These are phyloP conservation scores for Silene vulgaris DNA, from an alignment of 179 eudicot species.

Conservation along the genomic window DNA sequence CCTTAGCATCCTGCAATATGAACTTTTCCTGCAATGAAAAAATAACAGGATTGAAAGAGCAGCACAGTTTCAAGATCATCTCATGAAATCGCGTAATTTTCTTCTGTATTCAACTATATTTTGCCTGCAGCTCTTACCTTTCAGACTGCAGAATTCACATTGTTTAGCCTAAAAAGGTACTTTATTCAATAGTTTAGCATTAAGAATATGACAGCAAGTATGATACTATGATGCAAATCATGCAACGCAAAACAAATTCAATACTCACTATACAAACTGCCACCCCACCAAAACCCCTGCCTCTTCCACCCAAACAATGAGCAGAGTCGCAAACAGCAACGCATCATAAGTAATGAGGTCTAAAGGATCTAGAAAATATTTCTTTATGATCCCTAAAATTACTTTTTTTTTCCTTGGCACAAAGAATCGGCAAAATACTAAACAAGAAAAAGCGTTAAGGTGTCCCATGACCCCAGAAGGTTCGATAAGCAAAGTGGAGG, in stretches of 20 bases:
- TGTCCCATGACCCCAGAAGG: no score
- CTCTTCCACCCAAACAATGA: background rate
- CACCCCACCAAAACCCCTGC: background rate
- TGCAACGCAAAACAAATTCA: background rate
- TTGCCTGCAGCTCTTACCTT: background rate
- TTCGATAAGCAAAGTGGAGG: background rate
- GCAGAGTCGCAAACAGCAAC: background rate
- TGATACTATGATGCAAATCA: background rate
- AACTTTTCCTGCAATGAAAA: background rate
- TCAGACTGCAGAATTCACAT: background rate
- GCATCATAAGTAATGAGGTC: background rate
- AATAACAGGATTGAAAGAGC: background rate
- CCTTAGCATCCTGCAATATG: background rate
- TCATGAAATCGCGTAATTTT: background rate
- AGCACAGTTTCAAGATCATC: background rate
- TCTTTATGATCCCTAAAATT: no score
- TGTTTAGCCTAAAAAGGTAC: background rate
- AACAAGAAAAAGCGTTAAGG: no score
- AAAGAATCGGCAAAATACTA: background rate
- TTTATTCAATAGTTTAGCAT: background rate
- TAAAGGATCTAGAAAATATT: no score
- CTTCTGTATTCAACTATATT: background rate
- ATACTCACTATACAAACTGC: background rate
- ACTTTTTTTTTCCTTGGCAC: background rate
- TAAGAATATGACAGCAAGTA: background rate